These are phyloP conservation scores for Malus hybrid DNA, from an alignment of 331 rosid genomes.

Conservation along the genomic window DNA sequence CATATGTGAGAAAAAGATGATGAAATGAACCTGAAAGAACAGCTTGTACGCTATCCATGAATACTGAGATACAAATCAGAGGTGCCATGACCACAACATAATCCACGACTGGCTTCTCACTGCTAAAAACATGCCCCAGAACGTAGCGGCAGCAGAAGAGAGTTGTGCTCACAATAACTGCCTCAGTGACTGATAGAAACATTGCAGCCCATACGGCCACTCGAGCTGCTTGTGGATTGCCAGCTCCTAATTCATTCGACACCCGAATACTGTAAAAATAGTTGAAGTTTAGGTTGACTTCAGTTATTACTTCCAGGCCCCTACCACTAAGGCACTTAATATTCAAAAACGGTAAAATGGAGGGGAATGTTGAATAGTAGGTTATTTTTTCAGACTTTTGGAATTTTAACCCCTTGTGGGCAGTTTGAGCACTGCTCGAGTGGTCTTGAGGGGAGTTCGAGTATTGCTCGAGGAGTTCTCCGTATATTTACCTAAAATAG, in stretches of 20 bases:
- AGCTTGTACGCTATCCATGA: constrained; percentile 35
- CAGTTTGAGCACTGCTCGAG: not conserved
- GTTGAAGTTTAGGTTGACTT: not conserved
- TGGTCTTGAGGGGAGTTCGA: not conserved
- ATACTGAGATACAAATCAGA: constrained; percentile 31
- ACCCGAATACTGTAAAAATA: constrained; percentile 39
- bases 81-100: constrained; percentile 43
- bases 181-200: constrained; percentile 36
- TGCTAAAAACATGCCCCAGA: constrained; percentile 49
- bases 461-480: not conserved
- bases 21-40: constrained; percentile 43
- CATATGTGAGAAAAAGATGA: not conserved
- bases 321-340: no score
- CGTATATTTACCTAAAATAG: no score
- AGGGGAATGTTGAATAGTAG: no score
- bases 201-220: constrained; percentile 18
- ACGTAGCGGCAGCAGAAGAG: constrained; percentile 20
- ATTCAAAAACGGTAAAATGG: no score
- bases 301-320: no score
- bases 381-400: no score
- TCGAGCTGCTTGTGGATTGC: constrained; percentile 36
- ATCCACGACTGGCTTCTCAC: constrained; percentile 38
- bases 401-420: no score
- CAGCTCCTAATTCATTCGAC: constrained; percentile 67
- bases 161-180: constrained; percentile 16